Conservation (phyloP, 2,329 filamentous ascomycete genomes). For the Arthrobotrys megalospora region DNA sequence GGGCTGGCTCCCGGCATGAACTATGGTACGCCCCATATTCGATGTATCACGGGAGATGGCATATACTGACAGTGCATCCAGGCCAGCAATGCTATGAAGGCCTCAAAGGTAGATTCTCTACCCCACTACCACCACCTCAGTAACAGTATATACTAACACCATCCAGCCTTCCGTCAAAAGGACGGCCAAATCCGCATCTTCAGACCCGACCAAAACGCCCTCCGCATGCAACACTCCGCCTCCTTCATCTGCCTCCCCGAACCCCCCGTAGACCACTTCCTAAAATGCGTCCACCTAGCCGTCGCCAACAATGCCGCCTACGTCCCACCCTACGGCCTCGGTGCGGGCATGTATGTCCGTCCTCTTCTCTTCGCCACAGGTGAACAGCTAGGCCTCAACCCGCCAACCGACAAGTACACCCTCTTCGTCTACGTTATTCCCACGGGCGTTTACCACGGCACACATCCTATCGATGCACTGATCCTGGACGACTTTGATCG, state of each 20-base stretch:
- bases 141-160: background rate
- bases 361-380: constrained; percentile 89
- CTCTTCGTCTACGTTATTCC: constrained; percentile 88
- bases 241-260: constrained; percentile 85
- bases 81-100: constrained; percentile 96
- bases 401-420: constrained; percentile 87
- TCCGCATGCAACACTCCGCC: constrained; percentile 86
- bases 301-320: constrained; percentile 90
- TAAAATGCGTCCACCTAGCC: constrained; percentile 82
- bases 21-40: constrained; percentile 73
- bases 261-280: constrained; percentile 82
- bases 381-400: constrained; percentile 86
- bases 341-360: constrained; percentile 92
- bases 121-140: background rate
- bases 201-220: constrained; percentile 86
- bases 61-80: constrained; percentile 28
- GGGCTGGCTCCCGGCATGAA: constrained; percentile 96
- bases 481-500: constrained; percentile 95
- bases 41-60: background rate
- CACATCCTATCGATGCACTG: constrained; percentile 86
- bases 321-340: constrained; percentile 89
- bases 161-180: constrained; percentile 81
- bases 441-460: constrained; percentile 93
- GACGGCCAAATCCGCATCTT: constrained; percentile 85
- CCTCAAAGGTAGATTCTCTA: constrained; percentile 75